Base-by-base conservation (phyloP, 176 grass and related monocot species). In the Eleusine coracana region DNA sequence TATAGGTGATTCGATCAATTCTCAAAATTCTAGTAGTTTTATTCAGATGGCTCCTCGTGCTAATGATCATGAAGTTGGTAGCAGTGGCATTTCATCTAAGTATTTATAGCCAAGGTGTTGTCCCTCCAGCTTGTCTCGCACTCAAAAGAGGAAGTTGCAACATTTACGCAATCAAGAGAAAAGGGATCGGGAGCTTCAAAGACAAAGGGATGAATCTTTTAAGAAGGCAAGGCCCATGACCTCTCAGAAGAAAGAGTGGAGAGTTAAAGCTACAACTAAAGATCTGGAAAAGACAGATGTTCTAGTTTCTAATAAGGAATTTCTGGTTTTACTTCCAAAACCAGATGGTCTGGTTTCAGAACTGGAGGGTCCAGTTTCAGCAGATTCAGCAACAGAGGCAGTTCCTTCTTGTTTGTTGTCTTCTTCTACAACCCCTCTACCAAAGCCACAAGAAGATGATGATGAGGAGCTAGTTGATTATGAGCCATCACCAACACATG, bases 21-120 rank as follows among this genome's bases (percentile, higher is more conserved):
- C 17, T 21, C 13, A 20, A 56, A 2, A 21, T 21, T 11, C 12
- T 15, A 34, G 34, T 5, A 65, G 4, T 15, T 31, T 3, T 7
- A 5, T 66, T 17, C 15, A 66, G 15, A 2, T 18, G 3, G 8
- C 65, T 39, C 11, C 28, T 17, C 5, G 7, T 0, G 29, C 64
- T 8, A 67, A 37, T 38, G 34, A 38, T 67, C 64, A 18, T 37
- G 34, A 40, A 10, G 37, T 17, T 4, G 21, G 6, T 7, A 21
- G 17, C 0, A n/a, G 37, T 12, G 20, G 20, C 0, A 12, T 18
- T 5, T 5, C 1, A 0, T 42, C 18, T 9, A 11, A 40, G 5
- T 68, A 42, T 4, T 70, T 70, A 0, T 0, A 48, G 11, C 12
- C 69, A 15, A 14, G n/a, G n/a, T 28, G 41, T 41, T 48, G 69